phyloP scores from a whole-genome alignment of 768 basidiomycete species.

The Pleurotus sapidus region DNA sequence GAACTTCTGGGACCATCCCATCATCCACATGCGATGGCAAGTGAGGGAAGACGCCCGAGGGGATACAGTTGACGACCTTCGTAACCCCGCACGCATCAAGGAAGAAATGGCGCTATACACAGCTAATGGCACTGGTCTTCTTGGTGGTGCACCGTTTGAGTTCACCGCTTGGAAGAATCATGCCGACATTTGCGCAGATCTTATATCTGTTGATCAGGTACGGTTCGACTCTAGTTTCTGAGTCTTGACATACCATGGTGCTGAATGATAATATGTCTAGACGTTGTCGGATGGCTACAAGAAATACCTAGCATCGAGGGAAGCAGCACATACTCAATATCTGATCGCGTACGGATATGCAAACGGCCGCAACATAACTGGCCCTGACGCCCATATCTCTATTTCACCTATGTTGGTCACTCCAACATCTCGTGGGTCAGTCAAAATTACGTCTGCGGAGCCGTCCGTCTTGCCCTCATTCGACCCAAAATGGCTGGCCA shows the following conservation, averaged over 20 bases:
- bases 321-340: neutral
- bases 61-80: neutral
- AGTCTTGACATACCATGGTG: neutral
- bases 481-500: neutral
- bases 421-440: neutral
- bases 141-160: neutral
- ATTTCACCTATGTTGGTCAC: neutral
- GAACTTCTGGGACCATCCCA: slow-evolving; percentile 71
- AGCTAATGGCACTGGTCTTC: neutral
- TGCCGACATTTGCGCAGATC: neutral
- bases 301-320: neutral
- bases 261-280: neutral
- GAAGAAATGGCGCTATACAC: neutral
- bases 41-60: neutral
- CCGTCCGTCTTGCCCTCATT: neutral
- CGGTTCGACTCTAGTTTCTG: neutral
- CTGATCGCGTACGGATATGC: neutral
- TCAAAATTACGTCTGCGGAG: neutral
- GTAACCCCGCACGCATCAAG: neutral
- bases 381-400: neutral
- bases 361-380: neutral
- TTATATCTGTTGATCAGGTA: neutral
- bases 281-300: neutral
- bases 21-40: slow-evolving; percentile 25
- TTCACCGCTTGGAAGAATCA: neutral